Evolutionary conservation across 345 rosid genomes (phyloP), one percentile per base, ranked within the genome.

Genomic region (Camelina neglecta): DNA sequence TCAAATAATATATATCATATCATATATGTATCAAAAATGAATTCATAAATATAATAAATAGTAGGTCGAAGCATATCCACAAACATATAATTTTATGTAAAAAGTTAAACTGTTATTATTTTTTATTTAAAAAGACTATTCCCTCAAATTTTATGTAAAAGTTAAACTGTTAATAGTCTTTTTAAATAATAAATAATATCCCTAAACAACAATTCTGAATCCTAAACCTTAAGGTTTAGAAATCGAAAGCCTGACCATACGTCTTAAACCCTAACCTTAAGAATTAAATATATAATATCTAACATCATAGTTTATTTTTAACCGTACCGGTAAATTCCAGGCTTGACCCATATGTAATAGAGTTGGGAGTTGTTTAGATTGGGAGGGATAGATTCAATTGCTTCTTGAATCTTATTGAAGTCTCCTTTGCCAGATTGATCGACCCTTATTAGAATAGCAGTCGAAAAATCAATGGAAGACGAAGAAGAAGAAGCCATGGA

Each of bases 371-470:
- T 86, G 8, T 78, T 71, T 23, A 71, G 16, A 64, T 70, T 71
- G n/a, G 90, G 73, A 5, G 93, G 91, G 42, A 91, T 84, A 5
- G 86, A 74, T 31, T 89, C 90, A 42, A 91, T 77, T 39, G 94
- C 97, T 8, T 83, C 94, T 65, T 91, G 93, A 61, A 91, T 88
- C 67, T 76, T 86, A 57, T 11, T 72, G 53, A 83, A 89, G 68
- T 89, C 88, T 73, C 94, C 93, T n/a, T 81, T 83, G 10, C 95
- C 94, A 0, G 88, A 81, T 31, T 84, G 89, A 80, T 91, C 97
- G 41, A 91, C 95, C 21, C 76, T 80, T 61, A 91, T 69, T 13
- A 86, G 84, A 73, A 77, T 35, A 6, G 90, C 88, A 12, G 75
- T 68, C 0, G 91, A 81, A 59, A 49, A 57, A 63, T 81, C 85